These are phyloP conservation scores for Fusarium anguioides DNA, from an alignment of 2,329 filamentous ascomycete species.

Conservation along the genomic window DNA sequence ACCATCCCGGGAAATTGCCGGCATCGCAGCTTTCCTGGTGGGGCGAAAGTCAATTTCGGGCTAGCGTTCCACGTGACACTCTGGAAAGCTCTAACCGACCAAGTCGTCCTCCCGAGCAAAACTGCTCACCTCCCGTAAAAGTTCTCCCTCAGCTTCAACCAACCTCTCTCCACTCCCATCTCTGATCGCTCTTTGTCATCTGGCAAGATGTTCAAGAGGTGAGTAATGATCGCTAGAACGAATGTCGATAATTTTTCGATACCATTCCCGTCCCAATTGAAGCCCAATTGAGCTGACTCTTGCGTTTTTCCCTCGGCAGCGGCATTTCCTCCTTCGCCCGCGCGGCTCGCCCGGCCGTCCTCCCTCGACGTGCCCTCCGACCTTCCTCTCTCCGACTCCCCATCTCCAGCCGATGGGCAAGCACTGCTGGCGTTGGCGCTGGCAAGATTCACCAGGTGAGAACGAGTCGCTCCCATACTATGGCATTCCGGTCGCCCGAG, in stretches of 20 bases:
- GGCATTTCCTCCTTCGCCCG: constrained; percentile 73
- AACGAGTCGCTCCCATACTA: constrained; percentile 16
- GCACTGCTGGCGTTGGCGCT: constrained; percentile 67
- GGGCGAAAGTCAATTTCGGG: constrained; percentile 43
- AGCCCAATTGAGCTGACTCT: constrained; percentile 58
- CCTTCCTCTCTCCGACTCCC: constrained; percentile 66
- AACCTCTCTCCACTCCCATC: constrained; percentile 69
- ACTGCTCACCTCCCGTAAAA: constrained; percentile 61
- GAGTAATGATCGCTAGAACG: constrained; percentile 56
- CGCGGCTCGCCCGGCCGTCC: constrained; percentile 70
- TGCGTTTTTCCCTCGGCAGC: constrained; percentile 58
- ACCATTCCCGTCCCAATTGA: constrained; percentile 56
- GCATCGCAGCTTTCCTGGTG: constrained; percentile 43
- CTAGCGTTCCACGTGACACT: constrained; percentile 53
- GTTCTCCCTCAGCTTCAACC: constrained; percentile 61
- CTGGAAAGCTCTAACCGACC: constrained; percentile 58
- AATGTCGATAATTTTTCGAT: constrained; percentile 44
- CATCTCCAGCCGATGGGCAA: constrained; percentile 68
- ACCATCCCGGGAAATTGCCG: constrained; percentile 48
- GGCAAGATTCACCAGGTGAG: constrained; percentile 77
- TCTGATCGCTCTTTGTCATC: constrained; percentile 74
- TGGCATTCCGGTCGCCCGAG: constrained; percentile 41
- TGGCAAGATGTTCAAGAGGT: constrained; percentile 87
- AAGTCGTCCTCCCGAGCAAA: constrained; percentile 59
- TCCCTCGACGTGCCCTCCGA: constrained; percentile 67